phyloP scores from a whole-genome alignment of 2,329 filamentous ascomycete species.

The Periconia sp. region DNA sequence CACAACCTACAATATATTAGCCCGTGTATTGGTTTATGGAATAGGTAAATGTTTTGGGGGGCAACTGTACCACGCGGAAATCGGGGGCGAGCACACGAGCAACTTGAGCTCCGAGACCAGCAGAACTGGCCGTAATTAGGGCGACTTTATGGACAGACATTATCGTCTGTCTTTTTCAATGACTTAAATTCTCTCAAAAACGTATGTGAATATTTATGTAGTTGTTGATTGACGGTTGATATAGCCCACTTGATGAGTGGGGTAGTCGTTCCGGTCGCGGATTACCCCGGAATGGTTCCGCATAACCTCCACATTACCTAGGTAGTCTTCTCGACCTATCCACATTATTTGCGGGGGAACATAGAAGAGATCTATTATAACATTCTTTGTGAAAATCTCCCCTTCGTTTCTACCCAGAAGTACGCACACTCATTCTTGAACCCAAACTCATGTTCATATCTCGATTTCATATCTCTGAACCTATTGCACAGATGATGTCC shows the following conservation, averaged over 20 bases:
- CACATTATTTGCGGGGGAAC: too few relatives aligned
- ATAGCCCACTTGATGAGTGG: not conserved
- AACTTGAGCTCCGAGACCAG: constrained; percentile 52
- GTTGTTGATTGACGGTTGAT: not conserved
- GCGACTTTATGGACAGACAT: constrained; percentile 44
- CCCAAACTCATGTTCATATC: too few relatives aligned
- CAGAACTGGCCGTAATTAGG: constrained; percentile 53
- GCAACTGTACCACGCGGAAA: constrained; percentile 45
- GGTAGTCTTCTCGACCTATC: too few relatives aligned
- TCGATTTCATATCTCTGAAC: too few relatives aligned
- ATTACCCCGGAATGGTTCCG: constrained; percentile 2
- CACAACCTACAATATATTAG: constrained; percentile 39
- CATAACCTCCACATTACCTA: not conserved
- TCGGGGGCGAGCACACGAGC: constrained; percentile 51
- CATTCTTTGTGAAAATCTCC: too few relatives aligned
- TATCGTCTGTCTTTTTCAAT: not conserved
- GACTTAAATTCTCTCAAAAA: not conserved
- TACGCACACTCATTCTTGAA: too few relatives aligned
- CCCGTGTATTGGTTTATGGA: not conserved
- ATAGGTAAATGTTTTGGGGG: not conserved
- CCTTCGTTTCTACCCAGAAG: too few relatives aligned
- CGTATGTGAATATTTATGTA: too few relatives aligned
- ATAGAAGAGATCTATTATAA: too few relatives aligned
- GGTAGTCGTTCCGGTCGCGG: constrained; percentile 1
- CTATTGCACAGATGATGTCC: too few relatives aligned